Conservation (phyloP, 345 rosid genomes). For the Ceriops zippeliana region DNA sequence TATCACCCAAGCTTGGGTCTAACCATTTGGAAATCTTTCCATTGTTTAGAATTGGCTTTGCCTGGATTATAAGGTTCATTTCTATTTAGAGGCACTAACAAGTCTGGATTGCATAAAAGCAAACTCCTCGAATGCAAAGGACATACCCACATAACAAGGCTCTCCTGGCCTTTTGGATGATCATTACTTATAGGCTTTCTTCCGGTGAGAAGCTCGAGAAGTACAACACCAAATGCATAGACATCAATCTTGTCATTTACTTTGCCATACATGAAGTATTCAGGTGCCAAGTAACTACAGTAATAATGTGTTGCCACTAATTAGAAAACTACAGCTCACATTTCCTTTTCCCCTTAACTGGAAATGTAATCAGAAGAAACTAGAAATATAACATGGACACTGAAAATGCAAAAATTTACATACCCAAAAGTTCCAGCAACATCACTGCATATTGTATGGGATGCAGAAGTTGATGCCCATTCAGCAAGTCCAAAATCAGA, state of each 20-base stretch:
- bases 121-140: neutral
- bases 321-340: neutral
- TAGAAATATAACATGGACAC: neutral
- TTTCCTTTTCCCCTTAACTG: neutral
- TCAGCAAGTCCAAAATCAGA: conserved; percentile 97
- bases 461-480: conserved; percentile 50
- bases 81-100: conserved; percentile 1
- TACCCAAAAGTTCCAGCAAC: conserved; percentile 98
- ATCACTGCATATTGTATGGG: conserved; percentile 49
- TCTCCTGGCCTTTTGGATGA: conserved; percentile 32
- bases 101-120: neutral
- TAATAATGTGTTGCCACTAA: conserved; percentile 5
- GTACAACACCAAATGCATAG: conserved; percentile 67
- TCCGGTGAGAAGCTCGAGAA: conserved; percentile 20
- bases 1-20: conserved; percentile 26
- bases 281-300: conserved; percentile 95
- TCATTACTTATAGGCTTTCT: conserved; percentile 32
- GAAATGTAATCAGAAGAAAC: neutral
- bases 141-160: conserved; percentile 35
- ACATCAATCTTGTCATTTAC: conserved; percentile 91
- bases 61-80: conserved; percentile 20
- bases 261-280: conserved; percentile 92
- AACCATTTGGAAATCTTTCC: conserved; percentile 25
- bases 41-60: conserved; percentile 23
- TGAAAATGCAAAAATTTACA: conserved; percentile 13